These are phyloP conservation scores for Alternaria consortialis DNA, from an alignment of 2,329 filamentous ascomycete species.

Conservation along the genomic window DNA sequence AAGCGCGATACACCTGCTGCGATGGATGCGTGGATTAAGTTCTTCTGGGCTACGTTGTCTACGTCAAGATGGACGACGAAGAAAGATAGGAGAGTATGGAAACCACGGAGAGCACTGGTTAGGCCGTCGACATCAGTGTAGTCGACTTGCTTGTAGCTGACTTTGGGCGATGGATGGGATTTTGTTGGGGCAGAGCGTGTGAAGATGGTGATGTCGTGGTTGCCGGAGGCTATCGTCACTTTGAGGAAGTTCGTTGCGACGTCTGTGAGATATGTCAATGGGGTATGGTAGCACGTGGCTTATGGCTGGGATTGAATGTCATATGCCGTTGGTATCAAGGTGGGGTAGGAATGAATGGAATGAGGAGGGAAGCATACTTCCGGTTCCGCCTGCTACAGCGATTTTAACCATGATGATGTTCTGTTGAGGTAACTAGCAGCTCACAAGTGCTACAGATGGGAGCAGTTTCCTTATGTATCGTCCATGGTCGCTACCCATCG, in stretches of 20 bases:
- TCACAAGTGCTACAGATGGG: neutral
- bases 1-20: constrained; percentile 42
- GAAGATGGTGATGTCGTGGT: constrained; percentile 64
- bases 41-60: constrained; percentile 38
- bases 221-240: constrained; percentile 57
- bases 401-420: constrained; percentile 42
- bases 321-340: neutral
- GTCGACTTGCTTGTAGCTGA: constrained; percentile 55
- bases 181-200: constrained; percentile 51
- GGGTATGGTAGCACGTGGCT: neutral
- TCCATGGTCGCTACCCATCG: neutral
- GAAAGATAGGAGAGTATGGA: constrained; percentile 60
- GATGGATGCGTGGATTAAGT: constrained; percentile 45
- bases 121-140: constrained; percentile 57
- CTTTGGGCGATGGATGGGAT: constrained; percentile 27
- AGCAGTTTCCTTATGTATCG: neutral
- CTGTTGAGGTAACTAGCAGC: too few species aligned
- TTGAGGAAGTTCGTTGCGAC: constrained; percentile 64
- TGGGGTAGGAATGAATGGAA: neutral
- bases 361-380: constrained; percentile 36
- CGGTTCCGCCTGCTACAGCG: constrained; percentile 49
- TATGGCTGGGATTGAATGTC: neutral
- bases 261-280: constrained; percentile 48
- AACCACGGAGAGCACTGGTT: constrained; percentile 53
- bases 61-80: constrained; percentile 45